Conservation (phyloP, 2,329 filamentous ascomycete species). For the Phyllosticta ampelicida region DNA sequence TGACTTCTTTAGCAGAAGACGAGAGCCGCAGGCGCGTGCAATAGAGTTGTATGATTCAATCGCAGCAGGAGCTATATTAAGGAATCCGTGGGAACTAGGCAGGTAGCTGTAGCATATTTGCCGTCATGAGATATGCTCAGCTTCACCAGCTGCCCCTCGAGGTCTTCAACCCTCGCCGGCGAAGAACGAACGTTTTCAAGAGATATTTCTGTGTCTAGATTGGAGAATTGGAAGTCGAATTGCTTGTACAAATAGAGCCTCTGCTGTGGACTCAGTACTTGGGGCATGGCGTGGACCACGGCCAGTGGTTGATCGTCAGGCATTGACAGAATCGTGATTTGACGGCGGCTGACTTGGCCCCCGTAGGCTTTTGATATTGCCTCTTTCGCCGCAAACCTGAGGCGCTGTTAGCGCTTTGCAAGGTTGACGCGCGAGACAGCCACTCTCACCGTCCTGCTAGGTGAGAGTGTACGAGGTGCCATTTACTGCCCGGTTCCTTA, state of each 20-base stretch:
- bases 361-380: slow-evolving; percentile 35
- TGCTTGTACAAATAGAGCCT: slow-evolving; percentile 21
- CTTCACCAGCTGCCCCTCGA: slow-evolving; percentile 45
- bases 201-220: not conserved
- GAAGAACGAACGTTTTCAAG: not conserved
- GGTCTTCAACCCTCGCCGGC: slow-evolving; percentile 8
- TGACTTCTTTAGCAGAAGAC: too few species aligned
- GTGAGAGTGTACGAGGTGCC: slow-evolving; percentile 13
- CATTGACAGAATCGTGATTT: not conserved
- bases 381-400: slow-evolving; percentile 42
- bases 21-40: too few species aligned
- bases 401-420: not conserved
- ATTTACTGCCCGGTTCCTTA: not conserved
- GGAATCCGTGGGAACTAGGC: not conserved
- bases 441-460: slow-evolving; percentile 27
- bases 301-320: slow-evolving; percentile 1
- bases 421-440: not conserved
- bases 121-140: slow-evolving; percentile 83
- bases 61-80: not conserved
- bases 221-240: not conserved
- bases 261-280: slow-evolving; percentile 3
- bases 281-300: slow-evolving; percentile 13
- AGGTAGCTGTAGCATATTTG: slow-evolving; percentile 62
- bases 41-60: not conserved
- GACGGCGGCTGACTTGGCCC: slow-evolving; percentile 24